Percentiles rank a stretch among this genome's conserved stretches.
These are phyloP conservation scores for Thozetella sp. DNA, from an alignment of 495 filamentous ascomycete genomes.

Conservation along the genomic window DNA sequence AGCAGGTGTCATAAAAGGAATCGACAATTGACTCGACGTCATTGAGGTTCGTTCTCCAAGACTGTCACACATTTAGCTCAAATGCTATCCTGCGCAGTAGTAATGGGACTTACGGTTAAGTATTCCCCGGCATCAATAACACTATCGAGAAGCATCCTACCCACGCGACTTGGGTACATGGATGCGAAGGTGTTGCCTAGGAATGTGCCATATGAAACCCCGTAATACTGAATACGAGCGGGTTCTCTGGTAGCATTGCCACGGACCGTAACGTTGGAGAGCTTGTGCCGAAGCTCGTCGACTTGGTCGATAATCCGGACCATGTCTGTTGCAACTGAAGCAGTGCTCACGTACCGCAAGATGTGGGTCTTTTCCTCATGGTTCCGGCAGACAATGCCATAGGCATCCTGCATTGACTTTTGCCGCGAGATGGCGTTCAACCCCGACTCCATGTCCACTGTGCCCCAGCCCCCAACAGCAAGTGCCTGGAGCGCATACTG, in stretches of 20 bases:
- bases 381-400: constrained; percentile 9
- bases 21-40: constrained; percentile 53
- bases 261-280: too few species aligned
- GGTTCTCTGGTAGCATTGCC: too few species aligned
- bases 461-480: neutral
- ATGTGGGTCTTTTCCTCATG: constrained; percentile 1
- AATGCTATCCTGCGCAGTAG: too few species aligned
- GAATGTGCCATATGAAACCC: constrained; percentile 62
- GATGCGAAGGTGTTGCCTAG: constrained; percentile 55
- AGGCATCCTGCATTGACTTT: neutral
- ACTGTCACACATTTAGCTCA: too few species aligned
- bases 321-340: constrained; percentile 40
- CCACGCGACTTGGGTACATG: constrained; percentile 43
- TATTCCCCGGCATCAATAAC: constrained; percentile 38
- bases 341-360: constrained; percentile 15
- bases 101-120: neutral
- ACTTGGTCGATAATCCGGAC: constrained; percentile 31
- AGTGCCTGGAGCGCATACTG: neutral
- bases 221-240: constrained; percentile 50
- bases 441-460: neutral
- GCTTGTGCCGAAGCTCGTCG: neutral
- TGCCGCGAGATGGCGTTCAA: neutral
- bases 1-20: constrained; percentile 50
- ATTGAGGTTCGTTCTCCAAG: constrained; percentile 41
- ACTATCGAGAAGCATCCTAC: constrained; percentile 35